phyloP scores from a whole-genome alignment of 2,329 filamentous ascomycete genomes.

The Fusarium nisikadoi region DNA sequence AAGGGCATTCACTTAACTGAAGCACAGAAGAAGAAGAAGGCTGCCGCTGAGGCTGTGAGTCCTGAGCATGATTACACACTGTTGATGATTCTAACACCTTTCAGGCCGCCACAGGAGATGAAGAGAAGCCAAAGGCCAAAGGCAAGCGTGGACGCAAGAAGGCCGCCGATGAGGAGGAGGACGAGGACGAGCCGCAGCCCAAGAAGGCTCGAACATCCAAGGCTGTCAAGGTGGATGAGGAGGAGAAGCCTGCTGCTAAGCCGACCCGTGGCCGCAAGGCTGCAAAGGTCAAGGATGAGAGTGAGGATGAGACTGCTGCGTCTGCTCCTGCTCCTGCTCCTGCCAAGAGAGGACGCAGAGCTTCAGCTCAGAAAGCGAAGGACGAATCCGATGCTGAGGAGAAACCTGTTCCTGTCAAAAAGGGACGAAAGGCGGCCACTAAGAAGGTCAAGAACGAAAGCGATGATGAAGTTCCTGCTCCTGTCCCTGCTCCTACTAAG shows the following conservation, averaged over 20 bases:
- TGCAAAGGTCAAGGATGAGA: slow-evolving; percentile 40
- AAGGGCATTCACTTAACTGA: slow-evolving; percentile 68
- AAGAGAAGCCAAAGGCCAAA: slow-evolving; percentile 46
- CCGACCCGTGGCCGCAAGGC: slow-evolving; percentile 37
- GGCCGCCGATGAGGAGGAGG: slow-evolving; percentile 49
- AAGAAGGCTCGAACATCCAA: slow-evolving; percentile 51
- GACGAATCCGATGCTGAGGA: slow-evolving; percentile 30
- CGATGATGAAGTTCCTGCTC: slow-evolving; percentile 31
- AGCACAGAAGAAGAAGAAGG: slow-evolving; percentile 51
- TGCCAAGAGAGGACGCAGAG: slow-evolving; percentile 45
- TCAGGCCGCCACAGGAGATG: slow-evolving; percentile 42
- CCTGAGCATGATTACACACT: neutral
- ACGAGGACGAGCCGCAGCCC: slow-evolving; percentile 49
- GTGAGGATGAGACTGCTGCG: slow-evolving; percentile 22
- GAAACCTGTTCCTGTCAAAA: slow-evolving; percentile 22
- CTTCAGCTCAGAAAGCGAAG: slow-evolving; percentile 26
- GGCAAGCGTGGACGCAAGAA: slow-evolving; percentile 52
- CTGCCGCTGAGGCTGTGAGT: slow-evolving; percentile 44
- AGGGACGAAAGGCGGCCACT: slow-evolving; percentile 30
- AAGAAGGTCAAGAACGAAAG: slow-evolving; percentile 39
- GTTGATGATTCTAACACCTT: slow-evolving; percentile 28
- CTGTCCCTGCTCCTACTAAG: slow-evolving; percentile 45
- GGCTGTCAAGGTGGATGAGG: slow-evolving; percentile 35
- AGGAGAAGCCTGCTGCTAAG: slow-evolving; percentile 36
- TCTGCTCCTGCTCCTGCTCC: slow-evolving; percentile 34